Evolutionary conservation across 2,329 filamentous ascomycete genomes (phyloP), one percentile per base, ranked within the genome.

Genomic region (Colletotrichum filicis): DNA sequence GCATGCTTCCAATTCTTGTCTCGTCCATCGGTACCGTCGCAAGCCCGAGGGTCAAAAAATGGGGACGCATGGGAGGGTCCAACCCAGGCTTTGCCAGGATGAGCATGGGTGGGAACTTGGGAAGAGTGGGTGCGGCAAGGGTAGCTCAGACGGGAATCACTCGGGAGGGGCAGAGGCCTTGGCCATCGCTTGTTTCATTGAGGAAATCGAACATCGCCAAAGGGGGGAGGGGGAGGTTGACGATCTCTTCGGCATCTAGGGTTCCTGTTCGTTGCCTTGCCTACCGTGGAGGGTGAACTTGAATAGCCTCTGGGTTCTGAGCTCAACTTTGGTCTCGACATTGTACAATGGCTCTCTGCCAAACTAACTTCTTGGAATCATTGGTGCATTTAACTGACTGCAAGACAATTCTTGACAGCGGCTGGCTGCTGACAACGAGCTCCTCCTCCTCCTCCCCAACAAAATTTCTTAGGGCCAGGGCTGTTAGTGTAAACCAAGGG

Each of bases 91-190:
- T 42, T 42, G 37, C 37, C 49, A 52, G 71, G 71, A 71, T 65
- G 22, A 58, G 60, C 60, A 71, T 62, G 56, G 26, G 42, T 69
- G 66, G 14, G 24, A 63, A 35, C 32, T 12, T 35, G 32, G 32
- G 32, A 35, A 35, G 46, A 53, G 71, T 66, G 71, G 60, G 61
- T 61, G 61, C 32, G n/a, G 67, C 71, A 71, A 53, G 71, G 71
- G 66, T 73, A 71, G 71, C 61, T 73, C 67, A 70, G 46, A 70
- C 71, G 71, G 67, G 71, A 66, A 61, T 71, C 61, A 60, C 19
- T 64, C 35, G 55, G 66, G 71, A 70, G 59, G 61, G 71, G 61
- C 55, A 52, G 66, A 66, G 61, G 67, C 49, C 66, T 73, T 62
- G 60, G 49, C 49, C 60, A 71, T 71, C 28, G 66, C 67, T 73